A percentile compares a stretch with the other conserved stretches of the same genome.
Conservation (phyloP, 2,329 filamentous ascomycete species). For the Tolypocladium guangdongense region DNA sequence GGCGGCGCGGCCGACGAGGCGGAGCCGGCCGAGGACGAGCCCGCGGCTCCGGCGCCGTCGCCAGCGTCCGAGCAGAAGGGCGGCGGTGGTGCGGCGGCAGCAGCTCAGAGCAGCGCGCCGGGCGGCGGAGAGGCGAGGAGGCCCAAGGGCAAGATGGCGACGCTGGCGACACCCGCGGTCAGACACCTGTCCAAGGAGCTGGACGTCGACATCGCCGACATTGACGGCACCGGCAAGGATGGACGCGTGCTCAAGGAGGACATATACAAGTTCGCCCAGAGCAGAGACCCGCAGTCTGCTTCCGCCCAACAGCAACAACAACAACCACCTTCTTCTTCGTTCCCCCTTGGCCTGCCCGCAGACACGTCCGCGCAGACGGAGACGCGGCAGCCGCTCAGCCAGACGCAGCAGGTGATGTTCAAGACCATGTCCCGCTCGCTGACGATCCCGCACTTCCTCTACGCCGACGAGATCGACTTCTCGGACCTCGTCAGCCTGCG, state of each 20-base stretch:
- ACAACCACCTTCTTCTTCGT: not conserved
- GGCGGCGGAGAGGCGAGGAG: slow-evolving; percentile 5
- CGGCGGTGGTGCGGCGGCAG: not conserved
- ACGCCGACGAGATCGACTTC: slow-evolving; percentile 82
- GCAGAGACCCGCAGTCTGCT: slow-evolving; percentile 24
- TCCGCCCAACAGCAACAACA: not conserved
- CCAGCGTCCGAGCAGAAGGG: not conserved
- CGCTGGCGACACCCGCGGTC: slow-evolving; percentile 84
- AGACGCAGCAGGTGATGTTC: slow-evolving; percentile 88
- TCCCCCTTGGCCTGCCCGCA: not conserved
- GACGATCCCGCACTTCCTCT: slow-evolving; percentile 88
- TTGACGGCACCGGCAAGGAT: slow-evolving; percentile 79
- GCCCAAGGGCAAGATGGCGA: slow-evolving; percentile 52
- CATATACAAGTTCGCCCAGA: slow-evolving; percentile 59
- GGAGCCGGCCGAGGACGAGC: slow-evolving; percentile 22
- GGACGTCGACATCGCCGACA: slow-evolving; percentile 64
- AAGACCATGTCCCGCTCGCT: slow-evolving; percentile 92
- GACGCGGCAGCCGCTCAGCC: slow-evolving; percentile 57
- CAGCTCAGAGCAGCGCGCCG: not conserved
- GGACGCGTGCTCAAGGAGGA: slow-evolving; percentile 91
- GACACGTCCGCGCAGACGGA: slow-evolving; percentile 47
- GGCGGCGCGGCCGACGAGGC: slow-evolving; percentile 49
- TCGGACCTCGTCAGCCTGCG: slow-evolving; percentile 63
- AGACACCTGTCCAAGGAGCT: slow-evolving; percentile 76
- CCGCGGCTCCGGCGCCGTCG: slow-evolving; percentile 10